A percentile compares a stretch with the other conserved stretches of the same genome.
phyloP scores from a whole-genome alignment of 805 yeast species.

The Lipomyces yamadae region DNA sequence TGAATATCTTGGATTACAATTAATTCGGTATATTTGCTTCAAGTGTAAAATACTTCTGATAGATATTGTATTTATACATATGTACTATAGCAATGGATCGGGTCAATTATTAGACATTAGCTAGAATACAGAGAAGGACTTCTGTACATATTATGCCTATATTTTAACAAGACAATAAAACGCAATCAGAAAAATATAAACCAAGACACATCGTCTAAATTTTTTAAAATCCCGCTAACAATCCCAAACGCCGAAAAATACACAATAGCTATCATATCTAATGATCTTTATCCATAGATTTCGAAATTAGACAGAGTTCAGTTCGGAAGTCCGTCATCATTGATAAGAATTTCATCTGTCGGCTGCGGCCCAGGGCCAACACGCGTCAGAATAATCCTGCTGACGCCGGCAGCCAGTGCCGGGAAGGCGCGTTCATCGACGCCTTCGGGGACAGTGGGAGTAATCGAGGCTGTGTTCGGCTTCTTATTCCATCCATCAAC shows the following conservation, averaged over 20 bases:
- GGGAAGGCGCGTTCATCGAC: conserved; percentile 53
- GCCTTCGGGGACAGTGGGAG: conserved; percentile 42
- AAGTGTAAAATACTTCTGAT: neutral
- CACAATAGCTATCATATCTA: neutral
- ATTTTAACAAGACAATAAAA: neutral
- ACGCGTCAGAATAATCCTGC: conserved; percentile 79
- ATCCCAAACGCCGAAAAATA: neutral
- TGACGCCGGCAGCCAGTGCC: conserved; percentile 70
- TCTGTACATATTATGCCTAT: neutral
- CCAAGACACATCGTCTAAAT: neutral
- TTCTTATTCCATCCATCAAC: conserved; percentile 71
- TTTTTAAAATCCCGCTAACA: neutral
- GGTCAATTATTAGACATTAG: neutral
- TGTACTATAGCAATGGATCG: neutral
- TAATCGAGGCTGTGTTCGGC: conserved; percentile 42
- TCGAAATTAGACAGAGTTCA: neutral
- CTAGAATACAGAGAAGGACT: neutral
- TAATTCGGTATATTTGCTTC: neutral
- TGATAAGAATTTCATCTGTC: conserved; percentile 60
- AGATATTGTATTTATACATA: neutral
- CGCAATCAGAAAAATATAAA: neutral
- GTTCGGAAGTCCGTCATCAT: conserved; percentile 65
- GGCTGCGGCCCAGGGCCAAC: conserved; percentile 88
- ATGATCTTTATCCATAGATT: neutral
- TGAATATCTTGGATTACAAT: conserved; percentile 30